Evolutionary conservation across 2,329 filamentous ascomycete genomes (phyloP), one percentile per base, ranked within the genome.

Genomic region (Xylariaceae sp.): DNA sequence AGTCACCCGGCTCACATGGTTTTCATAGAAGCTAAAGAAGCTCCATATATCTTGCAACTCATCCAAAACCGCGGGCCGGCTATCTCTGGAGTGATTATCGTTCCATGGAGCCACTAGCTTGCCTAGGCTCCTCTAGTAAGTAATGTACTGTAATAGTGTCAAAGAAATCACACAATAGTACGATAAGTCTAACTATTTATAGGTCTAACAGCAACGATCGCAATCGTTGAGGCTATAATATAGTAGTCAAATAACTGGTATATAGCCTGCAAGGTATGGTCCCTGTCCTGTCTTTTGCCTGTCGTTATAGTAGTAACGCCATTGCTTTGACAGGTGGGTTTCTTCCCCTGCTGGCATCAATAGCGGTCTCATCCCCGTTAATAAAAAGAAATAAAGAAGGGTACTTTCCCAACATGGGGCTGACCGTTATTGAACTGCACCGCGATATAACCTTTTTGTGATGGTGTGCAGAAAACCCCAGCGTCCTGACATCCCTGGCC

Each of bases 401-500:
- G 33, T 58, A 58, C 51, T 48, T 55, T 3, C 2, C 4, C 20
- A 26, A 30, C 16, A 55, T 51, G 55, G 55, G 46, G 37, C 42
- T 33, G 55, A 58, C 55, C 43, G 55, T 58, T 29, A 48, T 39
- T 29, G 24, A 55, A 41, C 29, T 27, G 30, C 53, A 43, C 24
- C 42, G 27, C 23, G 27, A 35, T 41, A 18, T 43, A 27, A 27
- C 33, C 21, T 46, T 16, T 35, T 21, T n/a, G n/a, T n/a, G 27
- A 30, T 30, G 27, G 27, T 13, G 8, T 8, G 27, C 27, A 30
- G 27, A 30, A 30, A 30, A 16, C 10, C 4, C 18, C 3, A 9
- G 20, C n/a, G 18, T 30, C 21, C 37, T 37, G 30, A 32, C 41
- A 51, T 55, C 26, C 41, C 51, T 37, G 30, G 23, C n/a, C 42